Evolutionary conservation across 768 basidiomycete genomes (phyloP), one percentile per base, ranked within the genome.

Genomic region (Termitomyces sp.): DNA sequence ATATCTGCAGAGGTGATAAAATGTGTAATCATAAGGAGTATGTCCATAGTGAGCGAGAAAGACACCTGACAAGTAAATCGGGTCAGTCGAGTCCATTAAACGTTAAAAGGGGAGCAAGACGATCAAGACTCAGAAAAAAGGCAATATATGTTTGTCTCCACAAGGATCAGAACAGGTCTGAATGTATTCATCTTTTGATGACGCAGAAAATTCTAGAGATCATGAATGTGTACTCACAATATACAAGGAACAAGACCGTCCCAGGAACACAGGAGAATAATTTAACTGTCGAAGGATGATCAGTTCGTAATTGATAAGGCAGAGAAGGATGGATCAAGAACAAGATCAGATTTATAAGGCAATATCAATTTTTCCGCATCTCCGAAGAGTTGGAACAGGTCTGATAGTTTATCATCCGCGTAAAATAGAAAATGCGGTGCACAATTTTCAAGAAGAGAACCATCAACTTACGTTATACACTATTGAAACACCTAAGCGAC

Each of bases 161-260:
- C 70, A 75, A 72, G 69, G 64, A 67, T 80, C 83, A 81, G 83
- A 84, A 85, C 83, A 85, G 83, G 83, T 86, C 83, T 85, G 83
- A 83, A 73, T 60, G 60, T 70, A 72, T 73, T 81, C 81, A 83
- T 82, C 81, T 65, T n/a, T 57, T 60, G 61, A 66, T 50, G 59
- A 61, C 54, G 62, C 58, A 59, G 56, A 39, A 44, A 44, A 44
- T 8, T 45, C 46, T 41, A 4, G 42, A 31, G 41, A 16, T 41
- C 49, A 56, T 56, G 62, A 57, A 69, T 24, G 24, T 54, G 59
- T 36, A 75, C 76, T 77, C 72, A 81, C 77, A 60, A 66, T 64
- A 66, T 59, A 68, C 60, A 65, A 29, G 4, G 7, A 45, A 53
- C 56, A 57, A 24, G n/a, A 29, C 45, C 8, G 42, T 36, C 20